These are phyloP conservation scores for Calonectria hongkongensis DNA, from an alignment of 2,329 filamentous ascomycete species.

Conservation along the genomic window DNA sequence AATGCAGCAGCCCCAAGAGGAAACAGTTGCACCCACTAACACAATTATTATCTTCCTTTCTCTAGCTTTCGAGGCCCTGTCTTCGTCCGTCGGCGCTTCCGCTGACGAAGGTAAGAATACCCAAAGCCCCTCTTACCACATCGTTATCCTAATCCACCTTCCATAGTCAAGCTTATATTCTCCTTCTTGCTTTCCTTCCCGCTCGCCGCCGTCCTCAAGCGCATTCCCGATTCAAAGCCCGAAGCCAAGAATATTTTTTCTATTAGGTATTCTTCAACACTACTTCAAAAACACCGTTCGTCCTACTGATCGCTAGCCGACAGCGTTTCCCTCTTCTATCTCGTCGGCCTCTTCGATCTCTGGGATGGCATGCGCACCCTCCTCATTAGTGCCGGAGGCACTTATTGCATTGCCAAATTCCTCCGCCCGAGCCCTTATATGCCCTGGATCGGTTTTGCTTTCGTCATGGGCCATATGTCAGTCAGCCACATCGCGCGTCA, in stretches of 20 bases:
- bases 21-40: not conserved
- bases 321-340: conserved; percentile 90
- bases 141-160: conserved; percentile 43
- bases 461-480: conserved; percentile 97
- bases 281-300: conserved; percentile 9
- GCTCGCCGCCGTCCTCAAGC: conserved; percentile 89
- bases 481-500: conserved; percentile 91
- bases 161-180: conserved; percentile 90
- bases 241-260: conserved; percentile 92
- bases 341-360: conserved; percentile 94
- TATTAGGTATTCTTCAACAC: conserved; percentile 74
- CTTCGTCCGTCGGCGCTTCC: conserved; percentile 58
- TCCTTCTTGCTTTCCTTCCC: conserved; percentile 96
- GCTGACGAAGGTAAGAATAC: conserved; percentile 60
- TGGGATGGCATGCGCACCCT: conserved; percentile 90
- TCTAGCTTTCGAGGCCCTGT: conserved; percentile 60
- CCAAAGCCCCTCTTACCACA: not conserved
- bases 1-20: not conserved
- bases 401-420: conserved; percentile 89
- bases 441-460: conserved; percentile 97
- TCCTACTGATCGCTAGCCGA: conserved; percentile 28
- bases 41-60: not conserved
- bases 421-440: conserved; percentile 89
- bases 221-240: conserved; percentile 89
- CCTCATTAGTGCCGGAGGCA: conserved; percentile 84